Percentiles rank a stretch among this genome's conserved stretches.
These are phyloP conservation scores for Trypanosoma caninum DNA, from an alignment of 208 protist species.

Conservation along the genomic window DNA sequence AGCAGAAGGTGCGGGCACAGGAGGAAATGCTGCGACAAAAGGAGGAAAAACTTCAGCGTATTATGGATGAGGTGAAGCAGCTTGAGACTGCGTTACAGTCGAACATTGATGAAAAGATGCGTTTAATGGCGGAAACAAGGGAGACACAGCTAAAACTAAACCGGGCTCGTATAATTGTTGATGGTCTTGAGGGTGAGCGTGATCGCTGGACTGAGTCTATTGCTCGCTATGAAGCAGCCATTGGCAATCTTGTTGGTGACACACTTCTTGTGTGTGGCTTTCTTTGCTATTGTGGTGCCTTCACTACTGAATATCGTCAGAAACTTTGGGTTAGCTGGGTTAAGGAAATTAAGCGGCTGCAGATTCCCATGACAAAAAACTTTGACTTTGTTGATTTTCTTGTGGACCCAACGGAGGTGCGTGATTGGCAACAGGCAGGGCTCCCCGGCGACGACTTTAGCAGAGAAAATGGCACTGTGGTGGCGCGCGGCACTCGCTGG, in stretches of 20 bases:
- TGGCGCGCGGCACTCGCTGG: constrained; percentile 94
- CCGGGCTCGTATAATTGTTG: constrained; percentile 96
- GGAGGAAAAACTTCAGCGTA: constrained; percentile 90
- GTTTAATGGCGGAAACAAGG: constrained; percentile 87
- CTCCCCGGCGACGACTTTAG: constrained; percentile 96
- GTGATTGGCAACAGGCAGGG: constrained; percentile 97
- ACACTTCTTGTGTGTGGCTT: constrained; percentile 96
- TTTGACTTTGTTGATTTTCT: constrained; percentile 95
- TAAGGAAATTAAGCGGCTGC: constrained; percentile 80
- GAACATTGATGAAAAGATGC: constrained; percentile 91
- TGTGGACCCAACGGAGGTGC: constrained; percentile 93
- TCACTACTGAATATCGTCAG: constrained; percentile 93
- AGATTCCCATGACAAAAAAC: constrained; percentile 78
- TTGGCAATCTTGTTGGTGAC: constrained; percentile 94
- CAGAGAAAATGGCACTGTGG: constrained; percentile 97
- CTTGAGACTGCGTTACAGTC: constrained; percentile 90
- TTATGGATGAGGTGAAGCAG: constrained; percentile 91
- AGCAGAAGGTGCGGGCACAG: constrained; percentile 92
- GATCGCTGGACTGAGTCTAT: constrained; percentile 96
- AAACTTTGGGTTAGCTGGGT: constrained; percentile 92
- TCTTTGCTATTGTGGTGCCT: constrained; percentile 97
- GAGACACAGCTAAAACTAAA: constrained; percentile 97
- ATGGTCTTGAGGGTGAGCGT: constrained; percentile 96
- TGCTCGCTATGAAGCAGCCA: constrained; percentile 82
- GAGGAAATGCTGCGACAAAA: constrained; percentile 93